These are phyloP conservation scores for Termitomyces bulborhizus DNA, from an alignment of 768 basidiomycete species.

Conservation along the genomic window DNA sequence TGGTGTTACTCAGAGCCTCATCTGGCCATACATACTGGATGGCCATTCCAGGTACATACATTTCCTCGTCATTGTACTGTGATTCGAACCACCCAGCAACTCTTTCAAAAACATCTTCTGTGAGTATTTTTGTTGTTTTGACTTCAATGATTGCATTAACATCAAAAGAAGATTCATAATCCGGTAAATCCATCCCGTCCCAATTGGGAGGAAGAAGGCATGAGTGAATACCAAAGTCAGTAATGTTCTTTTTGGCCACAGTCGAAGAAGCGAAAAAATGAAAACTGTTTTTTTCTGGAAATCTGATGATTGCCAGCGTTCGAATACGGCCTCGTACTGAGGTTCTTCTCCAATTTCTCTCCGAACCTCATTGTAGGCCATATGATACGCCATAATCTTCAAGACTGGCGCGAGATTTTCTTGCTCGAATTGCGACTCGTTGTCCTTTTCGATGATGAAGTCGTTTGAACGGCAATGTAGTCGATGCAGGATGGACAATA, in stretches of 20 bases:
- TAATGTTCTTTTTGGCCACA: too few relatives aligned
- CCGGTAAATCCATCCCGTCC: too few relatives aligned
- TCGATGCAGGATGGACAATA: background rate
- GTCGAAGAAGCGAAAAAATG: too few relatives aligned
- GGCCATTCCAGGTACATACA: background rate
- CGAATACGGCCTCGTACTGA: background rate
- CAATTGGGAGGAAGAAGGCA: too few relatives aligned
- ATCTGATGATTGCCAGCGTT: too few relatives aligned
- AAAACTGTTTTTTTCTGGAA: too few relatives aligned
- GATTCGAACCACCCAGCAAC: background rate
- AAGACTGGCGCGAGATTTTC: background rate
- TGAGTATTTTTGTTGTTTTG: background rate
- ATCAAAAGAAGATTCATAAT: too few relatives aligned
- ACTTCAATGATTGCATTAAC: background rate
- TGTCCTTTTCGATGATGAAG: background rate
- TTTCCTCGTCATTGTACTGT: accelerated
- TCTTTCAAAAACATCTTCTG: background rate
- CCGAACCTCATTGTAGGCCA: background rate
- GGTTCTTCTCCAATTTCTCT: too few relatives aligned
- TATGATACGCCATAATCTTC: background rate
- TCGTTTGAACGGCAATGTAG: background rate
- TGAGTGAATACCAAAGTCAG: too few relatives aligned
- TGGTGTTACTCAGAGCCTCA: background rate
- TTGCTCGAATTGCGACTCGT: background rate
- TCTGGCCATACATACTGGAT: background rate